Evolutionary conservation across 31 red algal genomes (phyloP).

Genomic region (Endocladia muricata): DNA sequence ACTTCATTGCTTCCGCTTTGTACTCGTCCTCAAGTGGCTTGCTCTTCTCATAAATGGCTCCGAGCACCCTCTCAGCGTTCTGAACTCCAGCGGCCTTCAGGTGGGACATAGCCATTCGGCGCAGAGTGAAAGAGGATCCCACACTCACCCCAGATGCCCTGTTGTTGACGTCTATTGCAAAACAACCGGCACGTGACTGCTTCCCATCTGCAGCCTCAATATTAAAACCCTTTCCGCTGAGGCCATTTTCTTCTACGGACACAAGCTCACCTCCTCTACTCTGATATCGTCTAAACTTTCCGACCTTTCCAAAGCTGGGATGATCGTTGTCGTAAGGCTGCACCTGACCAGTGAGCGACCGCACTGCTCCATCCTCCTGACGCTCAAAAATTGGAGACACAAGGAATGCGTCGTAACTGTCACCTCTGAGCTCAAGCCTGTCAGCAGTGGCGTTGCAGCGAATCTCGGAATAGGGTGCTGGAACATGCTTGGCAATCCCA

Average conservation of each 20-base stretch:
- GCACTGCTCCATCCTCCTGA: too few species aligned
- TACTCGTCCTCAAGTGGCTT: neutral
- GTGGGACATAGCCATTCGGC: constrained; percentile 11
- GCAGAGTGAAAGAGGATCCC: neutral
- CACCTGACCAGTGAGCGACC: too few species aligned
- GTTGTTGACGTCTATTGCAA: constrained; percentile 24
- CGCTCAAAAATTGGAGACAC: too few species aligned
- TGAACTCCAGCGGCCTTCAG: constrained; percentile 12
- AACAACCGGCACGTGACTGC: neutral
- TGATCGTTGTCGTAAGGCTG: neutral
- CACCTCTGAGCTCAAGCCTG: too few species aligned
- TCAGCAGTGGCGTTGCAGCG: too few species aligned
- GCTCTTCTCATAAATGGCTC: constrained; percentile 7
- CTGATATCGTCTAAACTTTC: constrained; percentile 9
- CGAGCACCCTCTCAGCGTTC: neutral
- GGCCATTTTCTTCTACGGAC: neutral
- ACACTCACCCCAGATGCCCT: constrained; percentile 1
- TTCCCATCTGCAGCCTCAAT: neutral
- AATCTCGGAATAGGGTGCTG: too few species aligned
- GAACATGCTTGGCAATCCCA: too few species aligned
- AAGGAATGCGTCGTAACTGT: too few species aligned
- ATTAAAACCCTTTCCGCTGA: constrained; percentile 3
- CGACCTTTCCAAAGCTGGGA: neutral
- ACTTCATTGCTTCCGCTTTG: neutral
- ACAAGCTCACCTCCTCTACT: neutral